Base-by-base conservation (phyloP, 352 stramenopile species). In the Phytophthora hybrid region DNA sequence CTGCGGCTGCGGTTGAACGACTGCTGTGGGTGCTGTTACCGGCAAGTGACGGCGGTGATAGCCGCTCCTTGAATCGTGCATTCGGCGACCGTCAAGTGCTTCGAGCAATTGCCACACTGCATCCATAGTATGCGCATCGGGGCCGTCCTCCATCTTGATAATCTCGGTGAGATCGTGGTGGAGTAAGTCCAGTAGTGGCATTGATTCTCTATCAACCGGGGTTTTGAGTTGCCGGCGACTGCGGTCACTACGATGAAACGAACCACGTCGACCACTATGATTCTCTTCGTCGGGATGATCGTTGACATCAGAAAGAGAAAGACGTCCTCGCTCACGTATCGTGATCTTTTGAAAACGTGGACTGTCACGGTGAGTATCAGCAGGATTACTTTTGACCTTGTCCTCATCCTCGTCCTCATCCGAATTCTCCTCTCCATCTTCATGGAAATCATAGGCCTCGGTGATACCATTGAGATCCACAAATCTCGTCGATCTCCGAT, bases 101-200 rank as follows among this genome's bases (percentile, higher is more conserved):
- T 93, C 83, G 4, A 93, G 66, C 16, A 90, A 55, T 62, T 88
- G 77, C 82, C 81, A 90, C 31, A 80, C 80, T 4, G 78, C 74
- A 37, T 88, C 74, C 59, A 82, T 78, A 29, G 86, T 63, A 58
- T 10, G 19, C 1, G 63, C 57, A 34, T 70, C 59, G 2, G 66
- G 67, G 3, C 66, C 63, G 37, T 78, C 54, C 49, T 92, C 81
- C 32, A 79, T 77, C 34, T 90, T 88, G 54, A 92, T 80, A 14
- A 90, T 69, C 69, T 89, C 79, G 1, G 87, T 78, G 1, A 92
- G 62, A 41, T 85, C 69, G 5, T 79, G 59, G 26, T 92, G 84
- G 37, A 90, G 66, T 0, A 78, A 79, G 31, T 88, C 77, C 10
- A 89, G 26, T 26, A 89, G 31, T 18, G 68, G 32, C n/a, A 51